A percentile compares a stretch with the other conserved stretches of the same genome.
phyloP scores from a whole-genome alignment of 768 basidiomycete genomes.

The Tricholoma hemisulphureum region DNA sequence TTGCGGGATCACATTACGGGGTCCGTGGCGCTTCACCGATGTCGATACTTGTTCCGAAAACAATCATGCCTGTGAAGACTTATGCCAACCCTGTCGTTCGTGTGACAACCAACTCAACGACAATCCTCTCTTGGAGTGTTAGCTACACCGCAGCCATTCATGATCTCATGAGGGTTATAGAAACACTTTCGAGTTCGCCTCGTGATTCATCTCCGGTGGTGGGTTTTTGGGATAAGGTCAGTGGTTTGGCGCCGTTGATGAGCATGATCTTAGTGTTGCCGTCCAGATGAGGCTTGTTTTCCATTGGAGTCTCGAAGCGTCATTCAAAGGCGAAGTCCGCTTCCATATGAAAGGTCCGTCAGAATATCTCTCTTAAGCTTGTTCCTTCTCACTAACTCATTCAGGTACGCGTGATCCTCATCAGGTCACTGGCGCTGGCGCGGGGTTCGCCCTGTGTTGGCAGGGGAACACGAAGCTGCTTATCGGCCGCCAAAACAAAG shows the following conservation, averaged over 20 bases:
- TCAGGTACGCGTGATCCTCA: constrained; percentile 84
- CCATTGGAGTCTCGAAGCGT: constrained; percentile 74
- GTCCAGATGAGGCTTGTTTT: constrained; percentile 71
- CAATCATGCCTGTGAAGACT: constrained; percentile 93
- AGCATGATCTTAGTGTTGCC: constrained; percentile 2
- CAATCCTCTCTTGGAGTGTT: constrained; percentile 84
- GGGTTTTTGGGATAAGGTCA: constrained; percentile 95
- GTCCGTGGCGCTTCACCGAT: constrained; percentile 52
- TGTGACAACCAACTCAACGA: constrained; percentile 61
- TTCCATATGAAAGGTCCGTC: constrained; percentile 80
- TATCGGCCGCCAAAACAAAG: constrained; percentile 67
- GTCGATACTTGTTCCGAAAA: constrained; percentile 73
- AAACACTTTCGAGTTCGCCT: constrained; percentile 74
- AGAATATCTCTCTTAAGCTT: not conserved
- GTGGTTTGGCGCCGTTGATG: constrained; percentile 12
- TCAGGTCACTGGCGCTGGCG: constrained; percentile 61
- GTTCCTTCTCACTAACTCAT: constrained; percentile 2
- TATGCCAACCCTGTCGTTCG: constrained; percentile 76
- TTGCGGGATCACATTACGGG: constrained; percentile 58
- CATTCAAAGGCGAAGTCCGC: constrained; percentile 71
- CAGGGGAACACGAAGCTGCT: constrained; percentile 68
- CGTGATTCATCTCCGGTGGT: constrained; percentile 78
- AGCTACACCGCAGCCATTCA: constrained; percentile 85
- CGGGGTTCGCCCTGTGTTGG: constrained; percentile 88
- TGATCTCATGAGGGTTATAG: constrained; percentile 80